Percentiles rank a stretch among this genome's conserved stretches.
These are phyloP conservation scores for Nevesoporus exiguus DNA, from an alignment of 768 basidiomycete genomes.

Conservation along the genomic window DNA sequence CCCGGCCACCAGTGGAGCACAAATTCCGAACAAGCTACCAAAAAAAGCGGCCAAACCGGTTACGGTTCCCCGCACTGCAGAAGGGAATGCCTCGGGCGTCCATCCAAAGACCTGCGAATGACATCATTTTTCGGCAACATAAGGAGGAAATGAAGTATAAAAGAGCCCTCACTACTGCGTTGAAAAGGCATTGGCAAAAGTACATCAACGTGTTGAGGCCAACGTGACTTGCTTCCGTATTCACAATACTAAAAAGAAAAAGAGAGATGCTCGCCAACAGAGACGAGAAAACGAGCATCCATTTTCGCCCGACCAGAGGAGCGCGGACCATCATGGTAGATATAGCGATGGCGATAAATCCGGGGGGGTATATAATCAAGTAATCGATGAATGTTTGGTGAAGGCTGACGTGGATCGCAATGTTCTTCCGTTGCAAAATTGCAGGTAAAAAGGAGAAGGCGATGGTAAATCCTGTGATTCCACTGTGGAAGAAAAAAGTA, in stretches of 20 bases:
- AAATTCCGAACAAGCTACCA: constrained; percentile 3
- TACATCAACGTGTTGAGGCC: constrained; percentile 9
- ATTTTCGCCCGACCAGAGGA: constrained; percentile 14
- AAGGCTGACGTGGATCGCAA: constrained; percentile 3
- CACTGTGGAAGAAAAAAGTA: background rate
- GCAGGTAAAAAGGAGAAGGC: constrained; percentile 4
- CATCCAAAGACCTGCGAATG: constrained; percentile 12
- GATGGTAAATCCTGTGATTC: background rate
- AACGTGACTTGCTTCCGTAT: constrained; percentile 10
- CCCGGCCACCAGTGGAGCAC: background rate
- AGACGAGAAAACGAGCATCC: constrained; percentile 16
- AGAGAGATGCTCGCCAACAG: constrained; percentile 3
- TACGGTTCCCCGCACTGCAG: constrained; percentile 13
- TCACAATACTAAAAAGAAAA: constrained; percentile 9
- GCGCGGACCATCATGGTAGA: constrained; percentile 11
- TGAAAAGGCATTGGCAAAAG: constrained; percentile 13
- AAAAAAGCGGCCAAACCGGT: constrained; percentile 5
- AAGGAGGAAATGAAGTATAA: background rate
- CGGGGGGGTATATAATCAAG: constrained; percentile 6
- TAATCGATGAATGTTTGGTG: constrained; percentile 12
- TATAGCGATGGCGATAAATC: constrained; percentile 1
- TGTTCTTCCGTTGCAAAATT: constrained; percentile 15
- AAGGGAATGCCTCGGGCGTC: constrained; percentile 17
- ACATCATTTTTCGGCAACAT: background rate
- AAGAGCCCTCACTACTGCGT: background rate